These are phyloP conservation scores for Castanea crenata DNA, from an alignment of 306 rosid genomes.

Conservation along the genomic window DNA sequence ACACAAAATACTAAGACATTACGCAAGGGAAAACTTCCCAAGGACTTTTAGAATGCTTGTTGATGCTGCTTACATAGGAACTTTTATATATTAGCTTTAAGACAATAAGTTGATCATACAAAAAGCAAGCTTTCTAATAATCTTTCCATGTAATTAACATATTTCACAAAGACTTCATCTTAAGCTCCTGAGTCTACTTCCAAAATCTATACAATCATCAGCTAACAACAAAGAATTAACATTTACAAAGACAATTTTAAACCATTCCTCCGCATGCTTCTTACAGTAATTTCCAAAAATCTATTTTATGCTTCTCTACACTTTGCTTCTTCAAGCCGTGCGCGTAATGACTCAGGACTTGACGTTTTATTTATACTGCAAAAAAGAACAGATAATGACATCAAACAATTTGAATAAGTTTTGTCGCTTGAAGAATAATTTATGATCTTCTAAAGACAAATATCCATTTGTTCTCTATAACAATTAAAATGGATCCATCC, in stretches of 20 bases:
- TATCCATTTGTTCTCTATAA: not conserved
- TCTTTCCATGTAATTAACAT: not conserved
- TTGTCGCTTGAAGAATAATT: not conserved
- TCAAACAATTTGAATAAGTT: not conserved
- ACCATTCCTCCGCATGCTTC: not conserved
- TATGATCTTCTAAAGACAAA: not conserved
- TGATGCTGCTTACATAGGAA: not conserved
- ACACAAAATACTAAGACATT: too few relatives aligned
- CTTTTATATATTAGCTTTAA: not conserved
- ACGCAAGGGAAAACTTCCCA: too few relatives aligned
- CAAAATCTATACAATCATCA: not conserved
- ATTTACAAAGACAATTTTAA: constrained; percentile 13
- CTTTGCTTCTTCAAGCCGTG: constrained; percentile 66
- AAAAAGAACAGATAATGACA: not conserved
- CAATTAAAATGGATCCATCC: too few relatives aligned
- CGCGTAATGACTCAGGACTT: constrained; percentile 36
- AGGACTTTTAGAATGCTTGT: not conserved
- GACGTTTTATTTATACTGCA: constrained; percentile 56
- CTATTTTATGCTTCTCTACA: constrained; percentile 21
- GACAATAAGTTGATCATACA: not conserved
- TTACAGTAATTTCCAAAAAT: not conserved
- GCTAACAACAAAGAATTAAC: not conserved
- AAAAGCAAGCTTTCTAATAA: not conserved
- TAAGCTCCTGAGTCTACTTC: not conserved
- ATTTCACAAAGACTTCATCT: not conserved